A percentile compares a stretch with the other conserved stretches of the same genome.
Evolutionary conservation across 2,329 filamentous ascomycete species (phyloP).

Genomic region (Xylaria sp.): DNA sequence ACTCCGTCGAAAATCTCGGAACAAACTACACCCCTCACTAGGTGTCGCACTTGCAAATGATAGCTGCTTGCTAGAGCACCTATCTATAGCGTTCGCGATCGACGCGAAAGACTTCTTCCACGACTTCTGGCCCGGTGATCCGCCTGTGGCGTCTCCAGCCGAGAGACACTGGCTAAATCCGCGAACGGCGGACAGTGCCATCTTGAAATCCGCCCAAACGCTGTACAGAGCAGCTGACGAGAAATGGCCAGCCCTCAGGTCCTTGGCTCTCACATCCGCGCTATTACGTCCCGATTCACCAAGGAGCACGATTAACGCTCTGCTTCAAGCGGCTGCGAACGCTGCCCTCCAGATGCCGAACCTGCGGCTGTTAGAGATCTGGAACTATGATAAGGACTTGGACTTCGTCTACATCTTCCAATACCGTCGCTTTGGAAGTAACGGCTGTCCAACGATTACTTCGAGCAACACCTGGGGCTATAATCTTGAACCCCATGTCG

Average conservation of each 20-base stretch:
- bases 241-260: neutral
- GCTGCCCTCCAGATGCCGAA: neutral
- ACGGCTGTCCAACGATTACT: neutral
- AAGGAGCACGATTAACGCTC: neutral
- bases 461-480: neutral
- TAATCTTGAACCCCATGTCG: neutral
- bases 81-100: constrained; percentile 1
- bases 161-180: neutral
- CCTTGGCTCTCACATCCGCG: constrained; percentile 2
- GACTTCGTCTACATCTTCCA: neutral
- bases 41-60: neutral
- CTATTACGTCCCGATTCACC: neutral
- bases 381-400: neutral
- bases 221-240: neutral
- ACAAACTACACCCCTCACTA: neutral
- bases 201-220: neutral
- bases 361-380: neutral
- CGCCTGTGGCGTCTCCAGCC: neutral
- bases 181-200: neutral
- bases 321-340: constrained; percentile 13
- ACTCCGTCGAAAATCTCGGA: no score
- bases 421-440: neutral
- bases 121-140: neutral
- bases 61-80: neutral
- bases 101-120: constrained; percentile 7